Percentiles rank a stretch among this genome's conserved stretches.
Evolutionary conservation across 2,329 filamentous ascomycete species (phyloP).

Genomic region (Byssoonygena ceratinophila): DNA sequence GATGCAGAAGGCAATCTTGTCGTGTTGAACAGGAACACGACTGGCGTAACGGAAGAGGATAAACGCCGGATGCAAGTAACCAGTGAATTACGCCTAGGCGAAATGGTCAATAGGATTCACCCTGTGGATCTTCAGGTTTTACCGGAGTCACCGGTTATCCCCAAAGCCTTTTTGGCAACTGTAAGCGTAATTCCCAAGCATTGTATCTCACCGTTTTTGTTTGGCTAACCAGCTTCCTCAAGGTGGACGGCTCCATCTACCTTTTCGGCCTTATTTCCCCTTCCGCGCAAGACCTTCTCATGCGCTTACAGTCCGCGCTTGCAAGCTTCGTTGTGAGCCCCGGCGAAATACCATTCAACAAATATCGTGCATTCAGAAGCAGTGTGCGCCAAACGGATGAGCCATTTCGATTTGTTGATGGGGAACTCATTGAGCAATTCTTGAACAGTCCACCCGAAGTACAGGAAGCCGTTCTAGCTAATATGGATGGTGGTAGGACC

Average conservation of each 20-base stretch:
- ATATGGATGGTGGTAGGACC: slow-evolving; percentile 41
- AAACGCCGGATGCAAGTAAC: slow-evolving; percentile 58
- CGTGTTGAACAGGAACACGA: slow-evolving; percentile 61
- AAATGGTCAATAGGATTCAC: slow-evolving; percentile 84
- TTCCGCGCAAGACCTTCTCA: slow-evolving; percentile 63
- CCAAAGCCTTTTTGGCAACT: slow-evolving; percentile 78
- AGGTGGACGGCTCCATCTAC: slow-evolving; percentile 85
- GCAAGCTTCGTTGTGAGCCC: slow-evolving; percentile 55
- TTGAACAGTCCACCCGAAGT: slow-evolving; percentile 55
- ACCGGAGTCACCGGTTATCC: slow-evolving; percentile 58
- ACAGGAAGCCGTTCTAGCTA: slow-evolving; percentile 45
- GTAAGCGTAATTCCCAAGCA: slow-evolving; percentile 43
- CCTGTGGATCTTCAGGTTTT: slow-evolving; percentile 58
- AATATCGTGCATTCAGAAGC: slow-evolving; percentile 73
- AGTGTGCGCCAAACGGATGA: slow-evolving; percentile 59
- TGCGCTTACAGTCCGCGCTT: slow-evolving; percentile 66
- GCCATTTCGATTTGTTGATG: slow-evolving; percentile 82
- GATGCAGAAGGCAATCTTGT: slow-evolving; percentile 83
- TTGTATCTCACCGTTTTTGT: no score
- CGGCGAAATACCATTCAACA: slow-evolving; percentile 64
- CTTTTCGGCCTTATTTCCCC: slow-evolving; percentile 72
- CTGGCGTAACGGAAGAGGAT: slow-evolving; percentile 66
- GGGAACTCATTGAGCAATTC: slow-evolving; percentile 79
- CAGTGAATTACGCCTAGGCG: slow-evolving; percentile 74
- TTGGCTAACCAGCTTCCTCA: no score